Base-by-base conservation (phyloP, 73 alveolate species). In the Stentor coeruleus region DNA sequence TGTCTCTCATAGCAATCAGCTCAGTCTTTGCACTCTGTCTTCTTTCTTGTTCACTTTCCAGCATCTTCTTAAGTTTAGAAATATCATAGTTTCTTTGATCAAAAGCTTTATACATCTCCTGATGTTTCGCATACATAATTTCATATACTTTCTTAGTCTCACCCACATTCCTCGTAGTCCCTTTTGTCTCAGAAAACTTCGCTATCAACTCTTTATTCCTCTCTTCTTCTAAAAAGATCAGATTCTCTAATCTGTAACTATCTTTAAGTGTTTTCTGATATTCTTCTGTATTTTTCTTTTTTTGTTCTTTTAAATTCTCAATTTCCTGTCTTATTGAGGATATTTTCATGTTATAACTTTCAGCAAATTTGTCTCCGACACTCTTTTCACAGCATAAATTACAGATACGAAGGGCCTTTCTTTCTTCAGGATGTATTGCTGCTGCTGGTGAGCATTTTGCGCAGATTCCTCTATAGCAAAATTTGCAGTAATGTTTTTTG, bases 381-480 rank as follows among this genome's bases (percentile, higher is more conserved):
- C 20, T 26, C 14, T 66, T 66, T 0, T 66, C 40, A 66, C 79
- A 20, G 79, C 79, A 66, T 28, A 66, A 20, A 33, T 20, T 66
- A 33, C 79, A 66, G 40, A 66, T 66, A 28, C 37, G n/a, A 14
- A 20, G 40, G n/a, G 14, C n/a, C 33, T 66, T 66, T 33, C n/a
- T 20, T 20, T 20, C 37, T 66, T 66, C 79, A 20, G 79, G 79
- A 2, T 66, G 79, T 26, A 66, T 28, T 20, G 79, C 79, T 26
- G 11, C 40, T 31, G n/a, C 33, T 20, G 79, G 37, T 28, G 37
- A 20, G 33, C 79, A 66, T 26, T 31, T 31, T 33, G 79, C 1
- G 79, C 79, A 66, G 79, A 66, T 31, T 20, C 79, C 79, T 66
- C 79, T 37, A 31, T 66, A 66, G 39, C 79, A 66, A 66, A 66